These are phyloP conservation scores for Barnettozyma californica DNA, from an alignment of 805 yeast species.

Conservation along the genomic window DNA sequence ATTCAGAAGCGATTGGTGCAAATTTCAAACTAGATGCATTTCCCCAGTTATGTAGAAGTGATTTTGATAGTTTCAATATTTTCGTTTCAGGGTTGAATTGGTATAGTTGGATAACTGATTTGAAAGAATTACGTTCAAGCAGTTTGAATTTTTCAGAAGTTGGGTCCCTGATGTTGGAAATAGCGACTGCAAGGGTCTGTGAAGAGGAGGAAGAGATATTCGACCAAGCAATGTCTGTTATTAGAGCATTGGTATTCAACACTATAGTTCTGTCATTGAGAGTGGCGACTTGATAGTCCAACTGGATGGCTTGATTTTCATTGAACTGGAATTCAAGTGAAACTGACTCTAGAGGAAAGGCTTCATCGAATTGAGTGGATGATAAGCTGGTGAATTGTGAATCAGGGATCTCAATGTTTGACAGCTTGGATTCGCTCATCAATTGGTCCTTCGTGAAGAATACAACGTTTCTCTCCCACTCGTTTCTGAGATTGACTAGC, in stretches of 20 bases:
- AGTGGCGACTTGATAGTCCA: slow-evolving; percentile 15
- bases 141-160: slow-evolving; percentile 25
- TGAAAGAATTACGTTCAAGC: slow-evolving; percentile 25
- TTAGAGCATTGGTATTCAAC: slow-evolving; percentile 45
- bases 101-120: slow-evolving; percentile 44
- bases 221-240: slow-evolving; percentile 52
- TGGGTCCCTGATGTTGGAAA: slow-evolving; percentile 33
- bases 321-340: slow-evolving; percentile 19
- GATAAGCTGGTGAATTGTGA: slow-evolving; percentile 18
- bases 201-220: slow-evolving; percentile 23
- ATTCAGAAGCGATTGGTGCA: slow-evolving; percentile 33
- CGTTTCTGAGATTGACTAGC: slow-evolving; percentile 39
- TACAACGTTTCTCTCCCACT: slow-evolving; percentile 46
- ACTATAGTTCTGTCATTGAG: slow-evolving; percentile 33
- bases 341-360: slow-evolving; percentile 20
- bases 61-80: slow-evolving; percentile 27
- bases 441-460: slow-evolving; percentile 33
- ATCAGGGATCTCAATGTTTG: slow-evolving; percentile 5
- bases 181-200: slow-evolving; percentile 47
- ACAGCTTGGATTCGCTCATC: slow-evolving; percentile 12
- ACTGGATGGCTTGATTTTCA: slow-evolving; percentile 7
- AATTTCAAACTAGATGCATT: slow-evolving; percentile 36
- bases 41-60: slow-evolving; percentile 38
- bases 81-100: slow-evolving; percentile 28
- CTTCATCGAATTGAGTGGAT: slow-evolving; percentile 18